phyloP scores from a whole-genome alignment of 1,139 yeast genomes.

The Pichia sp. region DNA sequence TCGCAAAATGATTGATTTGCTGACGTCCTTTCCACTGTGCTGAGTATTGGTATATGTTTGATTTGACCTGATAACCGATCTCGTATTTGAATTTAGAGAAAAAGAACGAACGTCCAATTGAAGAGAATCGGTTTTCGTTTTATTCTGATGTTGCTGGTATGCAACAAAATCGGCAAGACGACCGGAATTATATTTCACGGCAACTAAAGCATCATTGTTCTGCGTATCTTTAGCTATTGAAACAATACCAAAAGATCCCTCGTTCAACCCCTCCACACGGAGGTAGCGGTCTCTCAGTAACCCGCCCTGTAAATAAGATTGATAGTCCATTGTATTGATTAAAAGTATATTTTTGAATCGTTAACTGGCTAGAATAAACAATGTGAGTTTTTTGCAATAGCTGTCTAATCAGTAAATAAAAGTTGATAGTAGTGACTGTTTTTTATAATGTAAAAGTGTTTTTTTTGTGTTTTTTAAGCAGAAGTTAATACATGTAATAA shows the following conservation, averaged over 20 bases:
- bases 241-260: slow-evolving; percentile 91
- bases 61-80: slow-evolving; percentile 8
- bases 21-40: slow-evolving; percentile 13
- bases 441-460: no score
- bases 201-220: slow-evolving; percentile 50
- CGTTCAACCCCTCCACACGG: slow-evolving; percentile 72
- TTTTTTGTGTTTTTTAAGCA: no score
- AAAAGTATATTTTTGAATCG: background rate
- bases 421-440: background rate
- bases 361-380: slow-evolving; percentile 3
- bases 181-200: slow-evolving; percentile 70
- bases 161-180: slow-evolving; percentile 22
- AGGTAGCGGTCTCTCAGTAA: slow-evolving; percentile 56
- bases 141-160: slow-evolving; percentile 19
- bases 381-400: background rate
- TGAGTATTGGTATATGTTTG: slow-evolving; percentile 16
- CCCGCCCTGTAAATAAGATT: slow-evolving; percentile 52
- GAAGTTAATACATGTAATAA: no score
- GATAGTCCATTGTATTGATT: slow-evolving; percentile 25
- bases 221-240: slow-evolving; percentile 71
- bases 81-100: slow-evolving; percentile 13
- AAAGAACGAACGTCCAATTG: slow-evolving; percentile 11
- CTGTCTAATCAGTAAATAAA: background rate
- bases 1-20: slow-evolving; percentile 23
- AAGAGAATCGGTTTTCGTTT: background rate